Base-by-base conservation (phyloP, 2,329 filamentous ascomycete genomes). In the Calonectria montana region DNA sequence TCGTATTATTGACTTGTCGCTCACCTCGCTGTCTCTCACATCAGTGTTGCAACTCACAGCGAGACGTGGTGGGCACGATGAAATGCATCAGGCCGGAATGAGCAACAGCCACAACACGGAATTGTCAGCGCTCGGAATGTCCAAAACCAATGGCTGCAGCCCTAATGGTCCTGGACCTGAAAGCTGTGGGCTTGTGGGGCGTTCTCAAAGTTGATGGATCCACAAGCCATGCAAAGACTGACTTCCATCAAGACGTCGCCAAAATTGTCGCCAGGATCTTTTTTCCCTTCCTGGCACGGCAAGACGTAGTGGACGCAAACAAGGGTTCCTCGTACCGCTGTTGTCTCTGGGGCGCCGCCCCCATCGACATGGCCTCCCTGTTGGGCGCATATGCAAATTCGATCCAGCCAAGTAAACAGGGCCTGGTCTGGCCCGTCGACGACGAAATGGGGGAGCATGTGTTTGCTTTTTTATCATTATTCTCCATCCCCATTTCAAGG, bases 341-440 rank as follows among this genome's bases (percentile, higher is more conserved):
- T 16, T 57, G 53, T 37, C n/a, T 21, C 31, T 37, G 53, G 53
- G 53, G 53, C 48, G 48, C 53, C 50, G 50, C 50, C 50, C 53
- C 53, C 27, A 37, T 57, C n/a, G 41, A 45, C 69, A 65, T 25
- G 69, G 47, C 47, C 48, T 68, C 69, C 69, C 69, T 71, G 63
- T 57, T 57, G 53, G 43, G 69, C 55, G 70, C 70, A 68, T 65
- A 67, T 72, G 70, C 65, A 65, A 61, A 65, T 69, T 72, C 65
- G 70, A 72, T 65, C 65, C 70, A 31, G 65, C 25, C 65, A 53
- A 50, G 65, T 65, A 69, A 67, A 64, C 61, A 59, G 48, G 69
- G 65, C 43, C 63, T 66, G 29, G 41, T 37, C 25, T 50, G 61
- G 66, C 66, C 45, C 23, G 65, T 53, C 47, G 55, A 45, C 35